Evolutionary conservation across 192 early-diverging fungal species (phyloP), one percentile per base, ranked within the genome.

Genomic region (Rhizoclosmatium sp.): DNA sequence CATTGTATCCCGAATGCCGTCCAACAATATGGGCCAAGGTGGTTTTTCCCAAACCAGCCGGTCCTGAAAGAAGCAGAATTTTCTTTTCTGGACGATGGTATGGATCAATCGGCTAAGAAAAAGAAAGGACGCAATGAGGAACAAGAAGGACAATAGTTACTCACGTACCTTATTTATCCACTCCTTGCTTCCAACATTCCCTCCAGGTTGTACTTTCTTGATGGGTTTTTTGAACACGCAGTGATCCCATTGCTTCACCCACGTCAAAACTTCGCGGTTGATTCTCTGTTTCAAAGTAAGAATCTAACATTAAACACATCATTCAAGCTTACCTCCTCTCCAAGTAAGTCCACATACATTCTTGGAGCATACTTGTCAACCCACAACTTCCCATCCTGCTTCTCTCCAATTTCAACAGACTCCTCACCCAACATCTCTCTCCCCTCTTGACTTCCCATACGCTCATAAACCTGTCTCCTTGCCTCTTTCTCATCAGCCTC

Each of bases 221-320:
- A 67, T 60, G 47, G 67, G 71, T 59, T 81, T 81, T 10, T 89
- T 91, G 85, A 98, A 99, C 4, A 98, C 96, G 78, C 98, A 99
- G 23, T 89, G 90, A 81, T 99, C 96, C 98, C 98, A 99, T 61
- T 93, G 88, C 79, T 97, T 97, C 16, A 99, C 93, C 98, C 98
- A 99, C 67, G 88, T 85, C 68, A 99, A 81, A 5, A 96, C 94
- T 42, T 93, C 93, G 3, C 96, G 90, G 78, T 97, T 97, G 2
- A 95, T 85, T 46, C 89, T 80, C 88, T 93, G 68, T 66, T 45
- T 41, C 7, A 45, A 59, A 19, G 21, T 44, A 3, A 85, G 21
- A 46, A 31, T 14, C 41, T 2, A 73, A 64, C 70, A 48, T 39
- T 19, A 19, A 76, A 4, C 40, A 61, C 68, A 23, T 23, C 9